These are phyloP conservation scores for Alternaria sp. DNA, from an alignment of 2,329 filamentous ascomycete species.

Conservation along the genomic window DNA sequence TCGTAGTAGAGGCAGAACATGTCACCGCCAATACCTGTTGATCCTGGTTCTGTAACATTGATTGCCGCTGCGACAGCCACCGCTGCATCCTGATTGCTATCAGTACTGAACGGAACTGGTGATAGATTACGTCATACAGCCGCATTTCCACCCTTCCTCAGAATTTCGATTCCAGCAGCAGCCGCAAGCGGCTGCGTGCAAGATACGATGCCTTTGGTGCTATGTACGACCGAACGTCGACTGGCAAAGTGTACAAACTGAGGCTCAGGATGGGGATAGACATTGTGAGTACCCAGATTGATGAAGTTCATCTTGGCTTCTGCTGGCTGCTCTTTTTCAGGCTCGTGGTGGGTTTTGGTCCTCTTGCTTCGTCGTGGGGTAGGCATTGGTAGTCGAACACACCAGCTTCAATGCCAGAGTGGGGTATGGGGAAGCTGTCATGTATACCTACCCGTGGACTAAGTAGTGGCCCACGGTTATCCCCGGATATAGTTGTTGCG, in stretches of 20 bases:
- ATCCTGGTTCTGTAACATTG: constrained; percentile 92
- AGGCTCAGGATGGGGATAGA: constrained; percentile 60
- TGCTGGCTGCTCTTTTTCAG: not conserved
- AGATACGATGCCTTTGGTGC: constrained; percentile 88
- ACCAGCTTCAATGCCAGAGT: constrained; percentile 9
- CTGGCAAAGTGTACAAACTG: constrained; percentile 75
- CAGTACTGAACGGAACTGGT: not conserved
- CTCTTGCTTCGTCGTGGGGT: constrained; percentile 26
- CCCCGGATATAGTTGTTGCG: constrained; percentile 37
- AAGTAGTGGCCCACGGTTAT: constrained; percentile 35
- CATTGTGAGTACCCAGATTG: constrained; percentile 42
- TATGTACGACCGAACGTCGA: constrained; percentile 90
- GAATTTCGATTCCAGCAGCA: constrained; percentile 83
- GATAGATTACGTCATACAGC: constrained; percentile 69
- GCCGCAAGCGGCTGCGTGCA: constrained; percentile 90
- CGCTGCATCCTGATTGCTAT: constrained; percentile 78
- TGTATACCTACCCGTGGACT: constrained; percentile 5
- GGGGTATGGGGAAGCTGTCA: constrained; percentile 12
- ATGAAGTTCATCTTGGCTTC: constrained; percentile 6
- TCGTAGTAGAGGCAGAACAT: constrained; percentile 97
- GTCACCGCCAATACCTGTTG: constrained; percentile 95
- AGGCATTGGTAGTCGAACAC: constrained; percentile 17
- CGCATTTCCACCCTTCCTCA: constrained; percentile 91
- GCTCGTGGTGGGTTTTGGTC: constrained; percentile 16
- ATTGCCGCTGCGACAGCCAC: constrained; percentile 92